These are phyloP conservation scores for Talaromyces ruber DNA, from an alignment of 495 filamentous ascomycete genomes.

Conservation along the genomic window DNA sequence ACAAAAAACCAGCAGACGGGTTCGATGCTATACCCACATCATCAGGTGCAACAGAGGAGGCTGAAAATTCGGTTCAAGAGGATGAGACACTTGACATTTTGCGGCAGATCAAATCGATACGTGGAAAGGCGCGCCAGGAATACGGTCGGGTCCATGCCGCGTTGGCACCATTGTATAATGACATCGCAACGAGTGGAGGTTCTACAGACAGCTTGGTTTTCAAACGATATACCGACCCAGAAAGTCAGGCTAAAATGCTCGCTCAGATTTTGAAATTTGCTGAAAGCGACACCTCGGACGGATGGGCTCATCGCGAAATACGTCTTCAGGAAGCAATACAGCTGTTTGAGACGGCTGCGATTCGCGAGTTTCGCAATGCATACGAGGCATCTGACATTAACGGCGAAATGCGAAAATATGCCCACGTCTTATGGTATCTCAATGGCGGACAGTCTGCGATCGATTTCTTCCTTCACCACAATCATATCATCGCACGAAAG, in stretches of 20 bases:
- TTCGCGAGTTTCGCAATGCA: conserved; percentile 86
- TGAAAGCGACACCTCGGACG: conserved; percentile 67
- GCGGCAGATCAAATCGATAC: conserved; percentile 61
- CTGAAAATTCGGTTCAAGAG: conserved; percentile 5
- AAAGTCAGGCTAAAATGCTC: conserved; percentile 82
- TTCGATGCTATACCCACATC: conserved; percentile 39
- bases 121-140: conserved; percentile 80
- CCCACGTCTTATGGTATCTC: conserved; percentile 69
- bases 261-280: conserved; percentile 70
- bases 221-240: conserved; percentile 74
- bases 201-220: conserved; percentile 82
- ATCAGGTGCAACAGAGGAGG: conserved; percentile 9
- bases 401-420: conserved; percentile 80
- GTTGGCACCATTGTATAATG: conserved; percentile 78
- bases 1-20: conserved; percentile 41
- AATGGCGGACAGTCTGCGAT: conserved; percentile 74
- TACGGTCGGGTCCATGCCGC: conserved; percentile 87
- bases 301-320: conserved; percentile 59
- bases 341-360: conserved; percentile 84
- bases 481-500: conserved; percentile 68
- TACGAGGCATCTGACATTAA: conserved; percentile 87
- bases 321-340: conserved; percentile 64
- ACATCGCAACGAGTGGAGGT: conserved; percentile 61
- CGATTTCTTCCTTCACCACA: conserved; percentile 81
- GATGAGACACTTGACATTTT: conserved; percentile 57